Conservation (phyloP, 1,284 basidiomycete species). For the Schizophyllum amplum region DNA sequence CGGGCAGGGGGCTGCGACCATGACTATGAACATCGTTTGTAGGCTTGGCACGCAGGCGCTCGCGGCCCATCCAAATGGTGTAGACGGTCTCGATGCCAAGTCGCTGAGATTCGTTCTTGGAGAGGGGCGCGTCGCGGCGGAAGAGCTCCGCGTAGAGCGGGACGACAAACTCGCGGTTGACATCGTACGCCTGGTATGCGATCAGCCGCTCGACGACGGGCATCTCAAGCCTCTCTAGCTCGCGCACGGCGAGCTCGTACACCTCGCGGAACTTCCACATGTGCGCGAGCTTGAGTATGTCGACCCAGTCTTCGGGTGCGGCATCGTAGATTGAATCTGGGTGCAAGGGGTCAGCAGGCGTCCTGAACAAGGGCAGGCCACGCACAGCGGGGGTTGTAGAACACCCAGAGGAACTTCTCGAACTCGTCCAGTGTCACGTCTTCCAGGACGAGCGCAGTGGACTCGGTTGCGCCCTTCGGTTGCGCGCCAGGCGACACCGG, state of each 20-base stretch:
- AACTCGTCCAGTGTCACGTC: conserved; percentile 9
- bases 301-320: conserved; percentile 45
- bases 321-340: conserved; percentile 51
- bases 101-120: conserved; percentile 43
- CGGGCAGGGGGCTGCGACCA: not conserved
- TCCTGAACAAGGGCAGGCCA: not conserved
- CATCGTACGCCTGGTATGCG: conserved; percentile 44
- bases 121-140: conserved; percentile 44
- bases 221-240: conserved; percentile 46
- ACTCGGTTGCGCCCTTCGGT: conserved; percentile 27
- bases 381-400: conserved; percentile 41
- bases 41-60: not conserved
- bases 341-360: not conserved
- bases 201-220: conserved; percentile 46
- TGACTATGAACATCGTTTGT: not conserved
- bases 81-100: conserved; percentile 50
- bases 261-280: conserved; percentile 56
- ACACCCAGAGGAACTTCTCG: conserved; percentile 12
- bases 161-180: conserved; percentile 47
- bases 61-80: not conserved
- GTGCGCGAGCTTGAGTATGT: conserved; percentile 48
- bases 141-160: conserved; percentile 50
- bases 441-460: conserved; percentile 8
- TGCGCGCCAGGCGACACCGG: conserved; percentile 37
- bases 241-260: conserved; percentile 47